Evolutionary conservation across 495 filamentous ascomycete genomes (phyloP).

Genomic region (Penicillium nucicola): DNA sequence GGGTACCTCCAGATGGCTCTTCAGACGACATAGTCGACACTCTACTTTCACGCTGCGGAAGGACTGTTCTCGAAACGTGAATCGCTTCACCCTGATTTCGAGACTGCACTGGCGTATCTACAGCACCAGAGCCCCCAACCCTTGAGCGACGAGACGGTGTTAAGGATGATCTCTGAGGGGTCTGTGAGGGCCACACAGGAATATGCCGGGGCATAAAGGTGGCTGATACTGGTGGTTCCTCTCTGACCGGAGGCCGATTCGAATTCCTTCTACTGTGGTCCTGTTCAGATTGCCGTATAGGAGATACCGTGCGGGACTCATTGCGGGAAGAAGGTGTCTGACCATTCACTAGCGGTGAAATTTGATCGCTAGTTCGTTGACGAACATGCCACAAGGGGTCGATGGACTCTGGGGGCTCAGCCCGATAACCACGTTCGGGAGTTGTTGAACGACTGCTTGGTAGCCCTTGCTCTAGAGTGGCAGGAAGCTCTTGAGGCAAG

Average conservation of each 20-base stretch:
- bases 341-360: neutral
- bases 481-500: conserved; percentile 23
- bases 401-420: neutral
- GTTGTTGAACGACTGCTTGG: conserved; percentile 23
- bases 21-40: neutral
- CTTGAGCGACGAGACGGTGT: neutral
- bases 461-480: conserved; percentile 25
- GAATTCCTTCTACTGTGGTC: neutral
- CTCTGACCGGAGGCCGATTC: neutral
- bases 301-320: neutral
- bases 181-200: neutral
- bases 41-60: neutral
- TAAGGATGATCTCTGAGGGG: neutral
- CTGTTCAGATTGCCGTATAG: neutral
- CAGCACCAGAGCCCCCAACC: neutral
- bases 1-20: neutral
- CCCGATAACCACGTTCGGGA: conserved; percentile 21
- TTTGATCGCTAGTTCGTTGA: neutral
- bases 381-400: neutral
- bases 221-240: neutral
- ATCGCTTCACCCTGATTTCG: neutral
- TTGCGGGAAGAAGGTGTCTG: neutral
- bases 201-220: neutral
- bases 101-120: neutral
- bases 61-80: neutral